phyloP scores from a whole-genome alignment of 2,329 filamentous ascomycete genomes.

The Neofusicoccum sp. region DNA sequence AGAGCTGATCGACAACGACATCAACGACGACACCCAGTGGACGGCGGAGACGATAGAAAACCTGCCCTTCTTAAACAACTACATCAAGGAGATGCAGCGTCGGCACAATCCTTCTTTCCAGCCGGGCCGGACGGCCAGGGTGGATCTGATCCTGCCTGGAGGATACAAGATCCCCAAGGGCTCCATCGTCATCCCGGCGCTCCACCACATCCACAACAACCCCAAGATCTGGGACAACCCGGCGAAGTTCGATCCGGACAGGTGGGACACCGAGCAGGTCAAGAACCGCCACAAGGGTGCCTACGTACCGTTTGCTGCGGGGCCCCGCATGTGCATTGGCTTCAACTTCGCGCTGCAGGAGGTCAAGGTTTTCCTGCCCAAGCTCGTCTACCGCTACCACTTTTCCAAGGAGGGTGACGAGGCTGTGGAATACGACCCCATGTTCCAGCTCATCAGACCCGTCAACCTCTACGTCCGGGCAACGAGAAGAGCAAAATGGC shows the following conservation, averaged over 20 bases:
- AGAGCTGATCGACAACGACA: conserved; percentile 49
- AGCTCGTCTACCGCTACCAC: conserved; percentile 59
- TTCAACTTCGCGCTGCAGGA: conserved; percentile 65
- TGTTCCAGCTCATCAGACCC: conserved; percentile 59
- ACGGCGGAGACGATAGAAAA: conserved; percentile 36
- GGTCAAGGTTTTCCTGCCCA: conserved; percentile 58
- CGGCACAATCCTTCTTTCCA: conserved; percentile 62
- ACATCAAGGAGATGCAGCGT: conserved; percentile 61
- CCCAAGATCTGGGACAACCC: conserved; percentile 59
- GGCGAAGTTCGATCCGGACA: conserved; percentile 56
- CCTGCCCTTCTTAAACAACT: conserved; percentile 56
- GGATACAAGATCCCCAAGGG: conserved; percentile 57
- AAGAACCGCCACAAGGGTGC: conserved; percentile 49
- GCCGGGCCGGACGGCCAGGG: conserved; percentile 56
- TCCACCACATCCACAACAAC: conserved; percentile 51
- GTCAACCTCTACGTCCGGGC: conserved; percentile 55
- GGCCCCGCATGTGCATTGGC: conserved; percentile 59
- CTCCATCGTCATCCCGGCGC: conserved; percentile 53
- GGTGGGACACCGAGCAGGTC: conserved; percentile 57
- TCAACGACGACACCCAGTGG: conserved; percentile 34
- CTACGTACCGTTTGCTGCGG: conserved; percentile 60
- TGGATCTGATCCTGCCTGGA: conserved; percentile 58
- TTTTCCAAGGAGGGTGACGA: conserved; percentile 53
- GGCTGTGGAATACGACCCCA: conserved; percentile 57
- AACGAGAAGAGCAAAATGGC: conserved; percentile 51